These are phyloP conservation scores for Lasiosphaeria hispida DNA, from an alignment of 495 filamentous ascomycete genomes.

Conservation along the genomic window DNA sequence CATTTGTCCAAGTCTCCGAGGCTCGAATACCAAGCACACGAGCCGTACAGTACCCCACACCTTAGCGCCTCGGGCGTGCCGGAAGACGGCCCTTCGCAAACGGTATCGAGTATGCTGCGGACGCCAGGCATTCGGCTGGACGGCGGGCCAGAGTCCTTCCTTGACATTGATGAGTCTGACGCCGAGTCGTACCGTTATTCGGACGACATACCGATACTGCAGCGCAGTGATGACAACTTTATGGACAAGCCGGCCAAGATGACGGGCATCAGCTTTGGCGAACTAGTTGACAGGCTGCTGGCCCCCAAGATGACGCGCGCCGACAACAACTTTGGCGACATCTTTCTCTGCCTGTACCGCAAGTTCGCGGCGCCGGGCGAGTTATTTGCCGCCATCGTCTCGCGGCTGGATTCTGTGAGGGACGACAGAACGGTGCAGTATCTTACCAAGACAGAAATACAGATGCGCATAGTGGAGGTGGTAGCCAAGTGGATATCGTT, in stretches of 20 bases:
- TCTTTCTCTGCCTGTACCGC: slow-evolving; percentile 92
- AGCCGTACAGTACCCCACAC: slow-evolving; percentile 16
- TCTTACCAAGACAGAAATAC: slow-evolving; percentile 69
- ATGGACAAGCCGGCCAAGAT: slow-evolving; percentile 50
- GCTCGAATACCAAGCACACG: slow-evolving; percentile 25
- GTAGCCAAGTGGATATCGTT: slow-evolving; percentile 84
- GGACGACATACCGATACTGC: slow-evolving; percentile 60
- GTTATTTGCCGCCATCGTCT: slow-evolving; percentile 69
- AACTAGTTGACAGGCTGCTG: slow-evolving; percentile 83
- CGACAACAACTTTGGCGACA: slow-evolving; percentile 78
- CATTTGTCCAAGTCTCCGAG: slow-evolving; percentile 31
- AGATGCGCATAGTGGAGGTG: slow-evolving; percentile 78
- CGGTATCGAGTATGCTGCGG: slow-evolving; percentile 45
- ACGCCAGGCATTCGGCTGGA: slow-evolving; percentile 46
- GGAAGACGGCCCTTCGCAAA: slow-evolving; percentile 38
- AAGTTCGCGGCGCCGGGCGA: slow-evolving; percentile 82
- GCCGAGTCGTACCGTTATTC: slow-evolving; percentile 52
- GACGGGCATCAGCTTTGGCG: slow-evolving; percentile 73
- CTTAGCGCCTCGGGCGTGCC: slow-evolving; percentile 22
- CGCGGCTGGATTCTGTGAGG: slow-evolving; percentile 68
- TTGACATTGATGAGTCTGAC: slow-evolving; percentile 61
- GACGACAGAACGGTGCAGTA: slow-evolving; percentile 57
- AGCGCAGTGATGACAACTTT: slow-evolving; percentile 51
- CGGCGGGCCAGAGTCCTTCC: slow-evolving; percentile 48
- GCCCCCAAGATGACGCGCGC: slow-evolving; percentile 76